A percentile compares a stretch with the other conserved stretches of the same genome.
These are phyloP conservation scores for Thraustotheca clavata DNA, from an alignment of 352 stramenopile genomes.

Conservation along the genomic window DNA sequence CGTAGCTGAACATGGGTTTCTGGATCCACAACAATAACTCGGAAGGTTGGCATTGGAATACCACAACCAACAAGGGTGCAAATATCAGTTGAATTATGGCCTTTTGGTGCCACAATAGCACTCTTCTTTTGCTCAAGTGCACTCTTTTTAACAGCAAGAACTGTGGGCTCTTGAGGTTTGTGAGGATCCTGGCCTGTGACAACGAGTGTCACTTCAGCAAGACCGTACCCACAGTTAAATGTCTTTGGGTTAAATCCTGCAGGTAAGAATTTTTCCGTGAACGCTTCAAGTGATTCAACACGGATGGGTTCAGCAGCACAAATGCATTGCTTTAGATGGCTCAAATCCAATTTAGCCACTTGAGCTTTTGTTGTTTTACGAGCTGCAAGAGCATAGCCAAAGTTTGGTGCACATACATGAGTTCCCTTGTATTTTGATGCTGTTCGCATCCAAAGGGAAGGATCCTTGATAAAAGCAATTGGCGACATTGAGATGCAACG, in stretches of 20 bases:
- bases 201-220: slow-evolving; percentile 77
- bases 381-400: slow-evolving; percentile 63
- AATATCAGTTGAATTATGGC: slow-evolving; percentile 12
- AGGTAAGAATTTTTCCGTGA: slow-evolving; percentile 51
- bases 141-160: slow-evolving; percentile 59
- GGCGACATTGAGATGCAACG: slow-evolving; percentile 75
- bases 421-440: slow-evolving; percentile 68
- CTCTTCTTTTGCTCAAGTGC: slow-evolving; percentile 47
- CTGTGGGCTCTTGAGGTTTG: slow-evolving; percentile 38
- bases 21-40: slow-evolving; percentile 54
- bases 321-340: slow-evolving; percentile 59
- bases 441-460: slow-evolving; percentile 67
- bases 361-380: slow-evolving; percentile 67
- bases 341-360: slow-evolving; percentile 49
- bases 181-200: slow-evolving; percentile 57
- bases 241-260: slow-evolving; percentile 53
- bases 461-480: slow-evolving; percentile 82
- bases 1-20: slow-evolving; percentile 38
- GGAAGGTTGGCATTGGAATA: slow-evolving; percentile 67
- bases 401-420: slow-evolving; percentile 71
- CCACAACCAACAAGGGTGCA: slow-evolving; percentile 73
- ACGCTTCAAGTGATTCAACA: slow-evolving; percentile 61
- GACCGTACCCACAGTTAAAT: slow-evolving; percentile 77
- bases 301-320: slow-evolving; percentile 76
- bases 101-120: slow-evolving; percentile 31